Conservation (phyloP, 73 alveolate genomes). For the Urostyla sp. region DNA sequence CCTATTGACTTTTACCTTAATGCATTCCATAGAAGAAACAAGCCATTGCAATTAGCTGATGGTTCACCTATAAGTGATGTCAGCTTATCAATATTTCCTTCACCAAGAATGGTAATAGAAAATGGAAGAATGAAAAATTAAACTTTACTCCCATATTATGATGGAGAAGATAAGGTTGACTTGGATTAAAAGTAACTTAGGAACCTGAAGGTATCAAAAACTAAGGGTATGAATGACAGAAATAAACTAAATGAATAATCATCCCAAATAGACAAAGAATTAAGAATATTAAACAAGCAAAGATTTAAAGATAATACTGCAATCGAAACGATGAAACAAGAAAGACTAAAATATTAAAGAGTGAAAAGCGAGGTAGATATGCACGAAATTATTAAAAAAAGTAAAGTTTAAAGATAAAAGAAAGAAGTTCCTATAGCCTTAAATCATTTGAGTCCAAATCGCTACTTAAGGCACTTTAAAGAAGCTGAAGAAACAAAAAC, state of each 20-base stretch:
- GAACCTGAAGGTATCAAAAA: constrained; percentile 13
- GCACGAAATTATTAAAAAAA: constrained; percentile 44
- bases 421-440: constrained; percentile 5
- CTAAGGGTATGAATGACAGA: not conserved
- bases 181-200: not conserved
- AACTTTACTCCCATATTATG: constrained; percentile 18
- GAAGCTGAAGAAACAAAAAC: constrained; percentile 33
- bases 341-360: not conserved
- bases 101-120: constrained; percentile 51
- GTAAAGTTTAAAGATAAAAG: not conserved
- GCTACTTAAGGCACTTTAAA: constrained; percentile 36
- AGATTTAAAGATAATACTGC: not conserved
- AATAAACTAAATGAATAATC: not conserved
- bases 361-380: constrained; percentile 43
- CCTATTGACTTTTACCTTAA: constrained; percentile 27
- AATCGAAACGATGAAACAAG: constrained; percentile 8
- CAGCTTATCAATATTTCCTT: constrained; percentile 23
- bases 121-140: constrained; percentile 33
- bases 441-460: constrained; percentile 43
- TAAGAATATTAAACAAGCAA: not conserved
- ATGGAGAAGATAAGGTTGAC: constrained; percentile 2
- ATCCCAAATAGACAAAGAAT: not conserved
- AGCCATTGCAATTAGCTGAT: constrained; percentile 14
- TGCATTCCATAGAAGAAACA: constrained; percentile 2
- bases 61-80: constrained; percentile 45